These are phyloP conservation scores for Pseudogymnoascus sp. DNA, from an alignment of 2,329 filamentous ascomycete species.

Conservation along the genomic window DNA sequence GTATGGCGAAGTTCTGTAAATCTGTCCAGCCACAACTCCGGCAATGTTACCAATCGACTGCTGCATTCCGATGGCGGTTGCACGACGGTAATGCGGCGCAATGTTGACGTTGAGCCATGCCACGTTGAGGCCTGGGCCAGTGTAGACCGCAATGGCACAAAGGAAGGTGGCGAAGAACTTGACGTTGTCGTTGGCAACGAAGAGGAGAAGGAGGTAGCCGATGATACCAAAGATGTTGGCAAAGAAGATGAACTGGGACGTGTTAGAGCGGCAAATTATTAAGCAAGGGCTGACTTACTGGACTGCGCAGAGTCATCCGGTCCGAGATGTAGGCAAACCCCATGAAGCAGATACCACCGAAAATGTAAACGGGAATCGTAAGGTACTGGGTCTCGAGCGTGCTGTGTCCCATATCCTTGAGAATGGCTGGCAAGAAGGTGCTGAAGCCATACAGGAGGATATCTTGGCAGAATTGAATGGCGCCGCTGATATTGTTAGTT, in stretches of 20 bases:
- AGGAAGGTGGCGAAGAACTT: conserved; percentile 44
- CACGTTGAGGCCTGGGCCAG: conserved; percentile 10
- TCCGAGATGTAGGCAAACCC: conserved; percentile 40
- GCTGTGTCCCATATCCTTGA: conserved; percentile 34
- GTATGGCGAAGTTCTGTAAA: conserved; percentile 22
- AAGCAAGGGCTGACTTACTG: not conserved
- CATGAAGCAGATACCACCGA: conserved; percentile 41
- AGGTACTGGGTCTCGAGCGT: conserved; percentile 34
- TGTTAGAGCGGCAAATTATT: not conserved
- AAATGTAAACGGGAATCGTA: conserved; percentile 40
- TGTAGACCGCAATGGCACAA: conserved; percentile 21
- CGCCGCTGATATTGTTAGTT: not conserved
- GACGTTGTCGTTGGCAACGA: conserved; percentile 40
- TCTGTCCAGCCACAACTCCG: conserved; percentile 30
- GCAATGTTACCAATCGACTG: conserved; percentile 24
- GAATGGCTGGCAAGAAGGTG: conserved; percentile 37
- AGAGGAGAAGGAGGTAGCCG: conserved; percentile 42
- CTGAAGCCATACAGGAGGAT: conserved; percentile 27
- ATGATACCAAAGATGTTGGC: conserved; percentile 38
- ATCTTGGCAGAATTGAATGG: not conserved
- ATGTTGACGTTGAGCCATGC: conserved; percentile 20
- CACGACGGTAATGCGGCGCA: conserved; percentile 37
- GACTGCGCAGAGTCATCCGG: conserved; percentile 23
- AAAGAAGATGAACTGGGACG: conserved; percentile 28
- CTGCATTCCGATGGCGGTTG: conserved; percentile 39